Evolutionary conservation across 371 early-diverging fungal genomes (phyloP).

Genomic region (Batrachochytrium dendrobatidis): DNA sequence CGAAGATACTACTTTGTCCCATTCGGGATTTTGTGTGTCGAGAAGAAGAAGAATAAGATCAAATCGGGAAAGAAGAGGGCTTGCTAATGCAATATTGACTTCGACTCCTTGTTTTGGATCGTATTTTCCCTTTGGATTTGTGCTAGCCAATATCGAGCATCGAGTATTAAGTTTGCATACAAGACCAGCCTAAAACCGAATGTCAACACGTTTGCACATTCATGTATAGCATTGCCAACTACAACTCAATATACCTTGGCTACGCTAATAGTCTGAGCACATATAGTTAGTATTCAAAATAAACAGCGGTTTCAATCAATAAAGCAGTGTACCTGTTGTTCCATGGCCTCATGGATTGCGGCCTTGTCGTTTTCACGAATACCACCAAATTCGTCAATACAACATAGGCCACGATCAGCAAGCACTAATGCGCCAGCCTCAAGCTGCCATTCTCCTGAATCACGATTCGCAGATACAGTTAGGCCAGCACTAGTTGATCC

Average conservation of each 20-base stretch:
- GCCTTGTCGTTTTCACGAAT: constrained; percentile 65
- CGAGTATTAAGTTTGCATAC: constrained; percentile 72
- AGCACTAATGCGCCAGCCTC: constrained; percentile 97
- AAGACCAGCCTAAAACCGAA: constrained; percentile 59
- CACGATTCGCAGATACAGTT: constrained; percentile 69
- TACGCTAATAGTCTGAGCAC: constrained; percentile 32
- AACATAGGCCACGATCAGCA: constrained; percentile 94
- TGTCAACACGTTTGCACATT: background rate
- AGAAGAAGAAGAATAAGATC: constrained; percentile 68
- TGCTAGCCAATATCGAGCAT: constrained; percentile 70
- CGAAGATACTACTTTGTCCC: constrained; percentile 45
- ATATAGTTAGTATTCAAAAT: background rate
- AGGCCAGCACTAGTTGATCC: constrained; percentile 74
- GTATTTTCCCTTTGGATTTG: constrained; percentile 67
- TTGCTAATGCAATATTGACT: constrained; percentile 56
- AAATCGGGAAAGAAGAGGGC: constrained; percentile 69
- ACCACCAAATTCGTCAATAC: constrained; percentile 97
- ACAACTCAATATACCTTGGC: constrained; percentile 19
- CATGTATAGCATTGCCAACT: background rate
- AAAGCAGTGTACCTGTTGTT: constrained; percentile 52
- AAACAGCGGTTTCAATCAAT: background rate
- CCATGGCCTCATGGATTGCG: constrained; percentile 78
- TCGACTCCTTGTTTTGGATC: constrained; percentile 48
- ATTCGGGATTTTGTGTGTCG: constrained; percentile 54
- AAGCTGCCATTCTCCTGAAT: constrained; percentile 68